Evolutionary conservation across 805 yeast genomes (phyloP).

Genomic region (Metschnikowia shivogae): DNA sequence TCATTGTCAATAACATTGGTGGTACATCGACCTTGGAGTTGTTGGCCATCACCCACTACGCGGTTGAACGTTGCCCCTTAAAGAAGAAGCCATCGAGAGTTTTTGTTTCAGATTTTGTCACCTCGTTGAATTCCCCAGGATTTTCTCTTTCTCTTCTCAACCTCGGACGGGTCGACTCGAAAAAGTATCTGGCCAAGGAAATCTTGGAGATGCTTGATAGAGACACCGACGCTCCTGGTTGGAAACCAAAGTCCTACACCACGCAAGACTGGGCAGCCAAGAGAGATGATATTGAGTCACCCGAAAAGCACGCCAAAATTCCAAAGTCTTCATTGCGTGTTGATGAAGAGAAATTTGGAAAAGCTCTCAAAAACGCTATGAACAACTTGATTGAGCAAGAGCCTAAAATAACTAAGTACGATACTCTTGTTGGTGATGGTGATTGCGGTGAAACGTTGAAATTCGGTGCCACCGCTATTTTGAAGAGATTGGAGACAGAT

Average conservation of each 20-base stretch:
- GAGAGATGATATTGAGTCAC: conserved; percentile 26
- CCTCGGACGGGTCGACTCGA: conserved; percentile 39
- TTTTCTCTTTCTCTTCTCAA: conserved; percentile 81
- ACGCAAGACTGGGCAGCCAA: conserved; percentile 27
- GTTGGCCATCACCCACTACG: conserved; percentile 63
- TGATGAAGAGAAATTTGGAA: conserved; percentile 44
- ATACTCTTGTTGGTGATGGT: conserved; percentile 92
- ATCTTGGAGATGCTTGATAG: conserved; percentile 57
- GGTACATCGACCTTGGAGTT: conserved; percentile 83
- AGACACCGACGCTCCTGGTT: conserved; percentile 77
- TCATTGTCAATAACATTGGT: conserved; percentile 82
- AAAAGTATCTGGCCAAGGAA: conserved; percentile 13
- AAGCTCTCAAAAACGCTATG: conserved; percentile 45
- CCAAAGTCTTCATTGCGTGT: conserved; percentile 27
- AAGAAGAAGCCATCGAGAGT: conserved; percentile 63
- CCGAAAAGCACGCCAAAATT: conserved; percentile 20
- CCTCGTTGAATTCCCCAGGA: conserved; percentile 90
- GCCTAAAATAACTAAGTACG: conserved; percentile 79
- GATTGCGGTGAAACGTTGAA: conserved; percentile 93
- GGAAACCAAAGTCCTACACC: conserved; percentile 50
- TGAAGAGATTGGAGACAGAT: conserved; percentile 44
- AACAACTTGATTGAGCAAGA: conserved; percentile 41
- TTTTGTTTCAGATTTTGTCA: conserved; percentile 74
- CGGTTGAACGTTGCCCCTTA: conserved; percentile 47
- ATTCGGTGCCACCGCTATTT: conserved; percentile 73